phyloP scores from a whole-genome alignment of 2,329 filamentous ascomycete species.

The Trichoderma endophyticum region DNA sequence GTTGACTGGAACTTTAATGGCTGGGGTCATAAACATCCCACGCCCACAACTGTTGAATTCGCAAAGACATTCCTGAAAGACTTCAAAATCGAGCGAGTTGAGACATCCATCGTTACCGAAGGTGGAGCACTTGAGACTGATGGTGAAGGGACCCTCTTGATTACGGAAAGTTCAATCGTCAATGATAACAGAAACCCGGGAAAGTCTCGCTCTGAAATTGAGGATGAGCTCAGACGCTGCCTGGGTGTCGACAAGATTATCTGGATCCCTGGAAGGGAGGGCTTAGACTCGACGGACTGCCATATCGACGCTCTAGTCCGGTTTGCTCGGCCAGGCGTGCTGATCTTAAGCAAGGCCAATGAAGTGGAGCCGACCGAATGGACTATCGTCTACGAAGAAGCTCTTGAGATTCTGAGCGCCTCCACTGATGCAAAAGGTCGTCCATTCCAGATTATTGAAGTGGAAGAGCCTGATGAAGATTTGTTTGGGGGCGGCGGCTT shows the following conservation, averaged over 20 bases:
- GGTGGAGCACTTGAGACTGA: conserved; percentile 30
- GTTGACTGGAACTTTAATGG: conserved; percentile 30
- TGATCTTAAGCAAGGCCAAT: conserved; percentile 26
- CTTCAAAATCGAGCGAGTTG: not conserved
- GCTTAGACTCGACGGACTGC: conserved; percentile 28
- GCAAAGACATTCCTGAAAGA: conserved; percentile 18
- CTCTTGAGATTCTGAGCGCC: conserved; percentile 20
- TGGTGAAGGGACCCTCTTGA: conserved; percentile 29
- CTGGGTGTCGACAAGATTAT: conserved; percentile 29
- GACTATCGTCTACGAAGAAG: conserved; percentile 26
- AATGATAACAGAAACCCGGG: conserved; percentile 31
- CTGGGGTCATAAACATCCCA: conserved; percentile 27
- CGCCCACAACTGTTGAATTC: conserved; percentile 14
- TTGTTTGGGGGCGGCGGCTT: not conserved
- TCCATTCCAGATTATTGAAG: conserved; percentile 24
- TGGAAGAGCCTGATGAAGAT: conserved; percentile 24
- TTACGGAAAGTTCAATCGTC: conserved; percentile 30
- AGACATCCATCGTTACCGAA: conserved; percentile 22
- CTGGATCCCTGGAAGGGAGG: conserved; percentile 28
- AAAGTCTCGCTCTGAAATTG: conserved; percentile 22
- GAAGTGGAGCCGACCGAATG: conserved; percentile 2
- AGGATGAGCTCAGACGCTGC: conserved; percentile 22
- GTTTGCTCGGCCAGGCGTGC: conserved; percentile 25
- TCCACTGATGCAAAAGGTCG: conserved; percentile 25
- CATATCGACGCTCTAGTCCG: conserved; percentile 31